Evolutionary conservation across 176 grass and related monocot species (phyloP), one percentile per base, ranked within the genome.

Genomic region (Zea mays): DNA sequence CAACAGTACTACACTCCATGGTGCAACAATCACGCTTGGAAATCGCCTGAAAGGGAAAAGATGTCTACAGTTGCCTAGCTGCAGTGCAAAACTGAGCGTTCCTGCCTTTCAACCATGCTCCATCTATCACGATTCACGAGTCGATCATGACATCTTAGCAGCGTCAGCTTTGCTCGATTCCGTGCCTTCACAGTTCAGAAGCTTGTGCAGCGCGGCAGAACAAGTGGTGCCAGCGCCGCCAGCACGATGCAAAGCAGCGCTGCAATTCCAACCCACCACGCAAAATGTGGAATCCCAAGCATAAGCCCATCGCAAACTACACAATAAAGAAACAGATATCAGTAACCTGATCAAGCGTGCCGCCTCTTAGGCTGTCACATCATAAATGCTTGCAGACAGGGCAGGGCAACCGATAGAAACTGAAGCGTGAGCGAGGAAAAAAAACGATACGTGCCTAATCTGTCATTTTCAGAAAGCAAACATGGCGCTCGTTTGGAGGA

Each of bases 271-370:
- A 95, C 74, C 89, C 89, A 87, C 96, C 87, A 98, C 41, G 96
- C 67, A 79, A 87, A 83, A 80, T 52, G 72, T 6, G 92, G 87
- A 80, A 84, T 88, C 67, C 90, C 90, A 59, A 98, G 56, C 71
- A 90, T 27, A 73, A 99, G 84, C 44, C 92, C 83, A 62, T 92
- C 96, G 5, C 92, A 95, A 40, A 87, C 91, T 98, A 85, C 82
- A 87, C 6, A 76, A 6, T 19, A 72, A 71, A 60, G 33, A 33
- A 11, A 11, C 21, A 64, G 74, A 19, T 69, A 46, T 16, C 10
- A 5, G 55, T 8, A 8, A n/a, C 59, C 9, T 62, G 41, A 85
- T 79, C 1, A 67, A 72, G n/a, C 20, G 19, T 7, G n/a, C n/a
- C n/a, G 21, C 42, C 52, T 38, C 37, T 43, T 39, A 68, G 43